Conservation (phyloP, 495 filamentous ascomycete genomes). For the Penicillium bialowiezense region DNA sequence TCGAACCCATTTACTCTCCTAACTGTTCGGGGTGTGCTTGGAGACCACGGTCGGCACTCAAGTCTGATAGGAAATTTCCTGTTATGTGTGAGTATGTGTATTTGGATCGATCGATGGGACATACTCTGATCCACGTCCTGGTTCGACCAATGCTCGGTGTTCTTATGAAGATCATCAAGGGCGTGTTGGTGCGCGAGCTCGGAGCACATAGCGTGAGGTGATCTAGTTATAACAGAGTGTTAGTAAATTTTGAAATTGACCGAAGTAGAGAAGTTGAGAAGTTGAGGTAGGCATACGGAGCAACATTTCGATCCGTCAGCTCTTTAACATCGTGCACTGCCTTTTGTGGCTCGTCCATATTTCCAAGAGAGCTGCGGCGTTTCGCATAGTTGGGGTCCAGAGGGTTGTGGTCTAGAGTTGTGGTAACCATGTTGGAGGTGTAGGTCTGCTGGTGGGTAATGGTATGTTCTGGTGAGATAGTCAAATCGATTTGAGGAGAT, state of each 20-base stretch:
- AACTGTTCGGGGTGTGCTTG: constrained; percentile 3
- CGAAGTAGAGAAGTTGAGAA: no score
- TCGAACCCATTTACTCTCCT: not conserved
- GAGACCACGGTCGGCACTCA: constrained; percentile 2
- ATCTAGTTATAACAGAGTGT: constrained; percentile 6
- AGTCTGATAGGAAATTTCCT: not conserved
- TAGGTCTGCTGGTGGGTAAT: not conserved
- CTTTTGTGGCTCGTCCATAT: not conserved
- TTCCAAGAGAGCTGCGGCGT: constrained; percentile 10
- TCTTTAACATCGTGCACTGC: not conserved
- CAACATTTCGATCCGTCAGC: constrained; percentile 17
- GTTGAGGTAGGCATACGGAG: constrained; percentile 12
- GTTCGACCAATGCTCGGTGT: constrained; percentile 17
- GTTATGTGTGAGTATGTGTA: not conserved
- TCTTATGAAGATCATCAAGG: constrained; percentile 21
- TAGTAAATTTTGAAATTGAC: no score
- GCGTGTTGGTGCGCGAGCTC: constrained; percentile 28
- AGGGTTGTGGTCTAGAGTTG: constrained; percentile 15
- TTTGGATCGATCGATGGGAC: not conserved
- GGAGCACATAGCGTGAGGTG: constrained; percentile 19
- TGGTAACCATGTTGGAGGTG: constrained; percentile 17
- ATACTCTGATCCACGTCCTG: constrained; percentile 10
- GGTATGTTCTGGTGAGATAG: no score
- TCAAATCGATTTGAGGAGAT: no score
- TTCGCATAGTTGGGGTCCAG: constrained; percentile 18